These are phyloP conservation scores for Amanita fuliginea DNA, from an alignment of 768 basidiomycete species.

Conservation along the genomic window DNA sequence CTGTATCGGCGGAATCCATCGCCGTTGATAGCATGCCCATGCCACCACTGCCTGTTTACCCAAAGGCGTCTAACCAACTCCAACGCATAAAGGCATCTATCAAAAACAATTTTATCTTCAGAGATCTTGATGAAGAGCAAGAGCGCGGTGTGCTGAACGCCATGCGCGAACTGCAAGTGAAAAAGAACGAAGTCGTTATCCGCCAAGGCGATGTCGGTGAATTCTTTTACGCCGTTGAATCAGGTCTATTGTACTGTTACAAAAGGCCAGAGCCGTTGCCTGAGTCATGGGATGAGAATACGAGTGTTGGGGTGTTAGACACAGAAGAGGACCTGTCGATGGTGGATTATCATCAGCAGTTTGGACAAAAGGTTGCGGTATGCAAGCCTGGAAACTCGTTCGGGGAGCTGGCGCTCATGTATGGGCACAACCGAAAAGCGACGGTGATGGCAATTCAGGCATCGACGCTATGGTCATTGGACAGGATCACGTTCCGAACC, in stretches of 20 bases:
- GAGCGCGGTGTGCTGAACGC: constrained; percentile 87
- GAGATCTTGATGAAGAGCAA: constrained; percentile 95
- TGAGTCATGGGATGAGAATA: constrained; percentile 40
- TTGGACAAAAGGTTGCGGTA: constrained; percentile 76
- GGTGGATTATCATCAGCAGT: constrained; percentile 55
- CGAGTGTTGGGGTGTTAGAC: constrained; percentile 24
- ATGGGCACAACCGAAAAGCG: constrained; percentile 92
- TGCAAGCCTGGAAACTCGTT: constrained; percentile 82
- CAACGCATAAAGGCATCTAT: constrained; percentile 83
- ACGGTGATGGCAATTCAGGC: constrained; percentile 79
- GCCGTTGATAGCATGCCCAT: constrained; percentile 59
- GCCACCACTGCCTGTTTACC: constrained; percentile 62
- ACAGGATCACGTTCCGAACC: constrained; percentile 96
- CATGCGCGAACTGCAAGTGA: constrained; percentile 80
- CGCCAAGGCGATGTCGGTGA: constrained; percentile 96
- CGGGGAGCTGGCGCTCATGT: constrained; percentile 97
- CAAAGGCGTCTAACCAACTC: constrained; percentile 77
- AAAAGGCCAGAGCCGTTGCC: constrained; percentile 59
- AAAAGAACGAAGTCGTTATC: constrained; percentile 79
- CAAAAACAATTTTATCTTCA: constrained; percentile 85
- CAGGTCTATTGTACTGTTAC: constrained; percentile 77
- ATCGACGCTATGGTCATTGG: constrained; percentile 88
- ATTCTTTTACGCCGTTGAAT: constrained; percentile 95
- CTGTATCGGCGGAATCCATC: constrained; percentile 94
- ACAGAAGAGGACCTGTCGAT: constrained; percentile 47